Evolutionary conservation across 2,329 filamentous ascomycete species (phyloP), one percentile per base, ranked within the genome.

Genomic region (Domatiomyces catenatus): DNA sequence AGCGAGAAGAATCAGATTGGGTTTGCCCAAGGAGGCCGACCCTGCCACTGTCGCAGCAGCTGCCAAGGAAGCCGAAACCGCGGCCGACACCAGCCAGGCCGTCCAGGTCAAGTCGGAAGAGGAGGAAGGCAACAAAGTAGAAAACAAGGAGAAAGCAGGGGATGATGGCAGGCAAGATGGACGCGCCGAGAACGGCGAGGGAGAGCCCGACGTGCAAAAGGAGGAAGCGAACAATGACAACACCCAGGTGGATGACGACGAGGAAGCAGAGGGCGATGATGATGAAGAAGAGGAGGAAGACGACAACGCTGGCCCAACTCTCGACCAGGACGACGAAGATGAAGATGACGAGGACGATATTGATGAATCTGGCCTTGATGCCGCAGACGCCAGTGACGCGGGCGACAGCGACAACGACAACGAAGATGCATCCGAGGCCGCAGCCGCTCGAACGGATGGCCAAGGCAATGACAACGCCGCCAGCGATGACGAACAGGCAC

Each of bases 321-420:
- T 46, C 18, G 44, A 48, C 22, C 49, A 55, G 50, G 50, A 56
- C 26, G 44, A 48, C 26, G 36, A 56, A 48, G 43, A 47, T 42
- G 42, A 52, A 49, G 43, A 45, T 26, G 43, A 45, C 18, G n/a
- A 45, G 10, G 43, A 45, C 8, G 43, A 45, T 8, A 17, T 45
- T 3, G 43, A 45, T 8, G 43, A 45, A n/a, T 45, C 32, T 32
- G 46, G 6, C 24, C 8, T 17, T 26, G 66, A 66, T 47, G 63
- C 60, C 54, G 64, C 56, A 24, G 60, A 59, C 12, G 63, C 63
- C 24, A 58, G 57, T 49, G 58, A 63, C 55, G 64, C 60, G 22
- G 63, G 58, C 12, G 62, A 66, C 46, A 62, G 64, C 6, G 61
- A 63, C 5, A 54, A 61, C 48, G 58, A 60, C 19, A 61, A 61